Evolutionary conservation across 129 eudicot genomes (phyloP).

Genomic region (Saussurea involucrata): DNA sequence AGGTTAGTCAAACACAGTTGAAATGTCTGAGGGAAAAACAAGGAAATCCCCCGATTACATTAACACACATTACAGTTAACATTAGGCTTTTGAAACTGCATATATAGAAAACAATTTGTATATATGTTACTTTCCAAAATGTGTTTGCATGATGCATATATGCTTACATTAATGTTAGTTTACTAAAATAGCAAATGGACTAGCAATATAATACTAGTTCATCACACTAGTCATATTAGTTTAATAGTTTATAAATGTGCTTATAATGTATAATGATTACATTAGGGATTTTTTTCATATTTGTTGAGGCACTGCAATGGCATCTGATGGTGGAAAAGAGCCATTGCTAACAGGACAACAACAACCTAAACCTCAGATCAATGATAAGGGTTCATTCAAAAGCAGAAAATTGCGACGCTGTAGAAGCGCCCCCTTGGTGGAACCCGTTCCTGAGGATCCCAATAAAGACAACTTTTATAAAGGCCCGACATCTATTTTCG

Average conservation of each 20-base stretch:
- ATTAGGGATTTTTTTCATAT: background rate
- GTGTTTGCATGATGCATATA: background rate
- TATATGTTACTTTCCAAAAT: background rate
- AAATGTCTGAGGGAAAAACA: background rate
- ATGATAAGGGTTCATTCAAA: conserved; percentile 22
- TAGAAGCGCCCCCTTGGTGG: conserved; percentile 69
- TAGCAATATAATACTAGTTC: background rate
- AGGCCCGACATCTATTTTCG: conserved; percentile 30
- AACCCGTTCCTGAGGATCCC: conserved; percentile 36
- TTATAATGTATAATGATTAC: background rate
- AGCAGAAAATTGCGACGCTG: conserved; percentile 54
- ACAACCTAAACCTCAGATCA: background rate
- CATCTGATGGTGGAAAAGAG: conserved; percentile 31
- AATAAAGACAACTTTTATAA: conserved; percentile 9
- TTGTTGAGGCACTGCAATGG: conserved; percentile 43
- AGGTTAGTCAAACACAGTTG: background rate
- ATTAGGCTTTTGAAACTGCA: background rate
- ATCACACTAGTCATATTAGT: background rate
- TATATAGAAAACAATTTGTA: background rate
- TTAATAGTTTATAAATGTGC: background rate
- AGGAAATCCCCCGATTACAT: background rate
- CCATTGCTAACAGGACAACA: conserved; percentile 24
- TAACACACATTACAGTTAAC: background rate
- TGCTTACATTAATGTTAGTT: background rate
- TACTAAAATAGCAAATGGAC: background rate